phyloP scores from a whole-genome alignment of 1,284 basidiomycete genomes.

The Papiliotrema nemorosa region DNA sequence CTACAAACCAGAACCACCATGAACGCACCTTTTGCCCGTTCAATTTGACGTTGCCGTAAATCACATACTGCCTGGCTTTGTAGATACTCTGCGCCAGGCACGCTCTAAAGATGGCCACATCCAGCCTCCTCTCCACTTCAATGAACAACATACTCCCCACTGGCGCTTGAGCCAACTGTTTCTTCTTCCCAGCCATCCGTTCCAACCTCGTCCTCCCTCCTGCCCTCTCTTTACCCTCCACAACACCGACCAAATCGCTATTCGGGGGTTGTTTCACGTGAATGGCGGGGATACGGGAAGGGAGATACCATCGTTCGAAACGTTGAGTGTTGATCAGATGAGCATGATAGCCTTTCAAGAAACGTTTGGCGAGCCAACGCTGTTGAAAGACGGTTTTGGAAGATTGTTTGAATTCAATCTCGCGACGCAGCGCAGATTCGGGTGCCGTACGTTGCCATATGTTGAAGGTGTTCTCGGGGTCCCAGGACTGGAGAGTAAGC shows the following conservation, averaged over 20 bases:
- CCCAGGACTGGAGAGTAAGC: slow-evolving; percentile 56
- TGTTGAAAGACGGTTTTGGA: slow-evolving; percentile 79
- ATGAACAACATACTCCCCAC: slow-evolving; percentile 87
- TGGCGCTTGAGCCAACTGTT: slow-evolving; percentile 59
- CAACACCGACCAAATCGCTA: slow-evolving; percentile 56
- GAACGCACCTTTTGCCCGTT: slow-evolving; percentile 81
- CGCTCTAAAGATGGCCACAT: slow-evolving; percentile 84
- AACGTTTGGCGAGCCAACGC: slow-evolving; percentile 85
- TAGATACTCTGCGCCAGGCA: slow-evolving; percentile 91
- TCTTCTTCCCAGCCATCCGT: slow-evolving; percentile 55
- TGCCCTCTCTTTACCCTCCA: slow-evolving; percentile 5
- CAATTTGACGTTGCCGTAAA: slow-evolving; percentile 81
- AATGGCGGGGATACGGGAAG: slow-evolving; percentile 79
- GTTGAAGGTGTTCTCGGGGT: slow-evolving; percentile 71
- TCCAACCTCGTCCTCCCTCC: slow-evolving; percentile 44
- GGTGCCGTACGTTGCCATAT: slow-evolving; percentile 62
- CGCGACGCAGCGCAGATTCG: slow-evolving; percentile 51
- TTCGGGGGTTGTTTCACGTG: slow-evolving; percentile 53
- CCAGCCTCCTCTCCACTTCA: slow-evolving; percentile 90
- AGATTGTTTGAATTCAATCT: slow-evolving; percentile 61
- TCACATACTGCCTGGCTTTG: slow-evolving; percentile 77
- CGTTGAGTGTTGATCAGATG: slow-evolving; percentile 89
- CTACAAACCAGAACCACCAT: not conserved
- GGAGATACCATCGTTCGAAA: slow-evolving; percentile 95
- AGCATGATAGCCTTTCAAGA: slow-evolving; percentile 91